Percentiles rank a stretch among this genome's conserved stretches.
These are phyloP conservation scores for Domatiomyces catenatus DNA, from an alignment of 2,329 filamentous ascomycete species.

Conservation along the genomic window DNA sequence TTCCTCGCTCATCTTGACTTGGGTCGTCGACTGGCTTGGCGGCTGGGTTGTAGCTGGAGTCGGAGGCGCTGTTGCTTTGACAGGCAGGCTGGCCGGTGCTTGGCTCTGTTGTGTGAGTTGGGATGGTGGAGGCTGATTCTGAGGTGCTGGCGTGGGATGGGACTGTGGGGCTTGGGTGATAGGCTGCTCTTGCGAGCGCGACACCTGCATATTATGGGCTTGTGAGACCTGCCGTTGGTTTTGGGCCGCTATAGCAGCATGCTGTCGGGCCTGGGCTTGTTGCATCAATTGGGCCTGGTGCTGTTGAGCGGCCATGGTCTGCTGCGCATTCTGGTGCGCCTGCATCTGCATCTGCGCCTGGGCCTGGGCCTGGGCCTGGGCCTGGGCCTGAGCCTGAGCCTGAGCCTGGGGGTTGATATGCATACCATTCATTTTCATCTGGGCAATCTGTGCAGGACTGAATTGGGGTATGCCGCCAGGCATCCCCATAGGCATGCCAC, in stretches of 20 bases:
- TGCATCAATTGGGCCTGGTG: slow-evolving; percentile 20
- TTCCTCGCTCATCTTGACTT: not conserved
- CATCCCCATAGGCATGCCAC: slow-evolving; percentile 14
- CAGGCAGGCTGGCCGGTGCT: slow-evolving; percentile 9
- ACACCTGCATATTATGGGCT: slow-evolving; percentile 28
- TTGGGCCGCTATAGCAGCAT: slow-evolving; percentile 14
- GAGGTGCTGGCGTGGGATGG: slow-evolving; percentile 21
- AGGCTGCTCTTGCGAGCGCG: slow-evolving; percentile 24
- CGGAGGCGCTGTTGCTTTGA: slow-evolving; percentile 25
- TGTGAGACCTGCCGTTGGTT: slow-evolving; percentile 24
- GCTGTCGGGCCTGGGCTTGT: slow-evolving; percentile 21
- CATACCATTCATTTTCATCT: slow-evolving; percentile 18
- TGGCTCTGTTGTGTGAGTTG: slow-evolving; percentile 18
- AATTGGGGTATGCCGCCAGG: slow-evolving; percentile 8
- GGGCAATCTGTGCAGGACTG: slow-evolving; percentile 28
- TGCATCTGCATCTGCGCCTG: slow-evolving; percentile 20
- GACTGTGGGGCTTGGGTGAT: slow-evolving; percentile 26
- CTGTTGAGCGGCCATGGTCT: slow-evolving; percentile 20
- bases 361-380: slow-evolving; percentile 28
- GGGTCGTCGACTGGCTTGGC: slow-evolving; percentile 13
- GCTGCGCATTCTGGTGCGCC: slow-evolving; percentile 9
- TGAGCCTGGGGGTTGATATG: slow-evolving; percentile 26
- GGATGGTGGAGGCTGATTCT: slow-evolving; percentile 24
- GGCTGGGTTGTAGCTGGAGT: slow-evolving; percentile 24
- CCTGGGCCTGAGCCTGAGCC: slow-evolving; percentile 29